Base-by-base conservation (phyloP, 306 rosid genomes). In the Pterocarpus santalinus region DNA sequence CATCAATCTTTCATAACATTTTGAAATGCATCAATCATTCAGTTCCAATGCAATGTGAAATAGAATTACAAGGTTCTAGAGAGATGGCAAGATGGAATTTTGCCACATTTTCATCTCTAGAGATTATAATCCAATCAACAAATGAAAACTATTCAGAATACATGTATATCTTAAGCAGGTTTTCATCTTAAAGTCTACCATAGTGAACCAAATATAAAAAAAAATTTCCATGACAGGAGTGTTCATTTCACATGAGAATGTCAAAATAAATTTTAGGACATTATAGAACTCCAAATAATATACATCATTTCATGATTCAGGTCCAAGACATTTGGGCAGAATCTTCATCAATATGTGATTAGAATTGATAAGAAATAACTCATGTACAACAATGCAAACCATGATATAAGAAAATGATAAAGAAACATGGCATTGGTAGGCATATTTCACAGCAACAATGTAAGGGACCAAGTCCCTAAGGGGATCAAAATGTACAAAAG, bases 261-360 rank as follows among this genome's bases (percentile, higher is more conserved):
- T 67, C 34, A 55, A 76, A 62, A 65, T 51, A 78, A 36, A 78
- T 39, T 55, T 55, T 30, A 51, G 65, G 41, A 35, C 41, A 52
- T 17, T 2, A 52, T 22, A 64, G 80, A 73, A 81, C 17, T 57
- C 36, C 44, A 80, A 75, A 72, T 57, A 32, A 61, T 63, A 39
- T 68, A 73, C n/a, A 53, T 63, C 65, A 49, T 53, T 65, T 79
- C 62, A 81, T 65, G 56, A 80, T 15, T 62, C 55, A 53, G 72
- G 39, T 65, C 52, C 60, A 38, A 67, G 28, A 76, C 63, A 13
- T 62, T 62, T n/a, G 55, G 62, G 65, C 43, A 53, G 51, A 80
- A 55, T 62, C 9, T 10, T 17, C 65, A 80, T 17, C 46, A 44
- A 33, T 43, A 69, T 61, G 65, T 69, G 65, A 69, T 52, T 22